Conservation (phyloP, 1,139 yeast species). For the Pichia sorboxylosa region DNA sequence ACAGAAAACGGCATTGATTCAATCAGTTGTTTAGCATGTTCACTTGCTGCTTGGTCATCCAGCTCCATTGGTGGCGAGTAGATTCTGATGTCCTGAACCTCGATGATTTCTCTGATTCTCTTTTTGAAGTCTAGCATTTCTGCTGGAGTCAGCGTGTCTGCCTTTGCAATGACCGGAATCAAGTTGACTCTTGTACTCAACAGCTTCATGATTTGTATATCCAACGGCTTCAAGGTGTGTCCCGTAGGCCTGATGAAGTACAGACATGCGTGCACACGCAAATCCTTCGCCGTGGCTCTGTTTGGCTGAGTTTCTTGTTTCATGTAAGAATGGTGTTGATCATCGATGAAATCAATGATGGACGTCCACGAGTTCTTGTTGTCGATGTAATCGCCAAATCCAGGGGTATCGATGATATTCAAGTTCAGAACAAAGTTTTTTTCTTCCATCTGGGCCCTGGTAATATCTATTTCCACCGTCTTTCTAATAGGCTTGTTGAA, state of each 20-base stretch:
- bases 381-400: conserved; percentile 93
- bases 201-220: conserved; percentile 85
- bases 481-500: conserved; percentile 66
- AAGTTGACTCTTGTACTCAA: conserved; percentile 81
- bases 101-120: conserved; percentile 81
- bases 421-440: conserved; percentile 77
- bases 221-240: conserved; percentile 86
- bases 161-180: conserved; percentile 90
- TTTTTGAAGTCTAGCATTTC: conserved; percentile 77
- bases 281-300: conserved; percentile 58
- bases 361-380: conserved; percentile 92
- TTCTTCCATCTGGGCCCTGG: conserved; percentile 87
- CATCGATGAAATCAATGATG: conserved; percentile 86
- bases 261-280: conserved; percentile 90
- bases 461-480: conserved; percentile 84
- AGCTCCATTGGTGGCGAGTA: conserved; percentile 78
- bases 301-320: conserved; percentile 93
- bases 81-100: conserved; percentile 82
- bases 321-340: conserved; percentile 91
- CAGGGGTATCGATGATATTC: conserved; percentile 92
- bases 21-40: conserved; percentile 70
- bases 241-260: conserved; percentile 96
- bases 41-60: conserved; percentile 66
- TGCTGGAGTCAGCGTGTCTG: conserved; percentile 78
- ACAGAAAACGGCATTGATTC: conserved; percentile 92